Percentiles rank a stretch among this genome's conserved stretches.
phyloP scores from a whole-genome alignment of 176 grass and related monocot species.

The Aegilops longissima region DNA sequence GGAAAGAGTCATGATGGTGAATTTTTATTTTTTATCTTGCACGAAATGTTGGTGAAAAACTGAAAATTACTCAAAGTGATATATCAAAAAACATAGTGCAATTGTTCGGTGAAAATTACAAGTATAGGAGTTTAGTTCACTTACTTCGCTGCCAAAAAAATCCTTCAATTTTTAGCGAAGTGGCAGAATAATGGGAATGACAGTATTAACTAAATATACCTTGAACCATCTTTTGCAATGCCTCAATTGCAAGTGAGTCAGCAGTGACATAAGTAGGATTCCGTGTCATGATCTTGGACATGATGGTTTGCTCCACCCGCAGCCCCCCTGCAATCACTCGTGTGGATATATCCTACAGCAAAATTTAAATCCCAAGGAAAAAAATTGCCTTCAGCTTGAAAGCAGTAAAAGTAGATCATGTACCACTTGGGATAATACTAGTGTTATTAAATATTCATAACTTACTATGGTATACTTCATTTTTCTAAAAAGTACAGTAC shows the following conservation, averaged over 20 bases:
- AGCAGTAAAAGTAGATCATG: slow-evolving; percentile 3
- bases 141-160: not conserved
- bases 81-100: slow-evolving; percentile 4
- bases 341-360: slow-evolving; percentile 79
- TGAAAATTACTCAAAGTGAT: not conserved
- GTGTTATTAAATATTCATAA: not conserved
- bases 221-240: slow-evolving; percentile 98
- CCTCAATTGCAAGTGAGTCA: slow-evolving; percentile 81
- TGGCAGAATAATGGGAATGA: not conserved
- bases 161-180: not conserved
- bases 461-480: not conserved
- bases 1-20: not conserved
- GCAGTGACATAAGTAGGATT: slow-evolving; percentile 79
- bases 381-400: slow-evolving; percentile 9
- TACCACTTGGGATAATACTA: not conserved
- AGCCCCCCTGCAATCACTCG: slow-evolving; percentile 90
- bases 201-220: slow-evolving; percentile 43
- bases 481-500: not conserved
- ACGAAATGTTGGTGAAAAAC: too few relatives aligned
- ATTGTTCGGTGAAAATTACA: slow-evolving; percentile 7
- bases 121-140: not conserved
- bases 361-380: not conserved
- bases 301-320: slow-evolving; percentile 78
- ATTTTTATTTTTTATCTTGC: too few relatives aligned
- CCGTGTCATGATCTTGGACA: slow-evolving; percentile 95